Percentiles rank a stretch among this genome's conserved stretches.
Evolutionary conservation across 2,329 filamentous ascomycete genomes (phyloP).

Genomic region (Diaporthe helianthi): DNA sequence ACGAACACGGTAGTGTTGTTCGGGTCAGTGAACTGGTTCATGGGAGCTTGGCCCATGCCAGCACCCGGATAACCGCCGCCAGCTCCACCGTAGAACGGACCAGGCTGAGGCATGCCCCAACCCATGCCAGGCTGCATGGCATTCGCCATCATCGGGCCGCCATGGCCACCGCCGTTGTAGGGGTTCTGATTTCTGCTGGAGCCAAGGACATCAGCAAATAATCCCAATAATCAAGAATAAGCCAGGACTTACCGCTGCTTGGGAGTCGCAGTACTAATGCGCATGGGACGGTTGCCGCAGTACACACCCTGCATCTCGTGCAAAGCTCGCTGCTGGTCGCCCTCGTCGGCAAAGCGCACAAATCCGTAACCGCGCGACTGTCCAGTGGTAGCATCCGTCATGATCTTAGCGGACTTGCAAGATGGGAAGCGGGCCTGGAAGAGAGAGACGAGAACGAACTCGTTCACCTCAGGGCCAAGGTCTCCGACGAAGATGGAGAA

Average conservation of each 20-base stretch:
- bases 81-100: conserved; percentile 40
- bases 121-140: conserved; percentile 53
- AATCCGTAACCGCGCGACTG: conserved; percentile 98
- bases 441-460: conserved; percentile 95
- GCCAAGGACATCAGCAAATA: background rate
- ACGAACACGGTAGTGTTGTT: conserved; percentile 99
- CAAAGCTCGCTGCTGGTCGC: conserved; percentile 93
- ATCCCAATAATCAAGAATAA: background rate
- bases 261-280: conserved; percentile 95
- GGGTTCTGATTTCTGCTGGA: conserved; percentile 47
- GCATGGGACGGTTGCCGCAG: conserved; percentile 98
- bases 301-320: conserved; percentile 99
- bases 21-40: conserved; percentile 99
- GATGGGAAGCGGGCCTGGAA: conserved; percentile 97
- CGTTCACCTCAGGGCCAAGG: conserved; percentile 96
- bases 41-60: conserved; percentile 52
- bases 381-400: conserved; percentile 97
- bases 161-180: conserved; percentile 46
- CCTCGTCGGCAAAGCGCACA: conserved; percentile 94
- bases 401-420: conserved; percentile 99
- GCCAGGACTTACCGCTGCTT: conserved; percentile 74
- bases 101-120: conserved; percentile 45
- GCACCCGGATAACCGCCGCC: conserved; percentile 46
- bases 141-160: conserved; percentile 47
- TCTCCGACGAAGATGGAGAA: conserved; percentile 98